These are phyloP conservation scores for Cenchrus purpureus DNA, from an alignment of 176 grass and related monocot genomes.

Conservation along the genomic window DNA sequence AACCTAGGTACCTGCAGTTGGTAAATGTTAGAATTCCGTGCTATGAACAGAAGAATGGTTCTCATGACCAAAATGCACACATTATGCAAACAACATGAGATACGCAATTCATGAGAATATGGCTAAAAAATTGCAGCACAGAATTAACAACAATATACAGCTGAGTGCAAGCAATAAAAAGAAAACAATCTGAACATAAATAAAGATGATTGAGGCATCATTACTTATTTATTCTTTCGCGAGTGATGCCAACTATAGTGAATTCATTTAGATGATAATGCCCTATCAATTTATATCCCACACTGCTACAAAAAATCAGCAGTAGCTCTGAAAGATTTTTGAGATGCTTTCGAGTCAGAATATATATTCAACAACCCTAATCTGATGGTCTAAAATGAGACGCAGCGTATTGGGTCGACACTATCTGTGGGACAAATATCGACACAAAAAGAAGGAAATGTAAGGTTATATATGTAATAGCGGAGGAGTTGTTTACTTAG, in stretches of 20 bases:
- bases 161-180: background rate
- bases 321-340: background rate
- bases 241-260: background rate
- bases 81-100: slow-evolving; percentile 20
- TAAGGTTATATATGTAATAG: background rate
- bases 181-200: slow-evolving; percentile 17
- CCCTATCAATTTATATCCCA: background rate
- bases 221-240: background rate
- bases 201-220: background rate
- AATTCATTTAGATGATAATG: background rate
- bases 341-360: background rate
- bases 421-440: background rate
- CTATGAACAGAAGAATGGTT: slow-evolving; percentile 5
- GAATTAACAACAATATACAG: background rate
- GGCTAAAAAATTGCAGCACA: background rate
- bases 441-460: background rate
- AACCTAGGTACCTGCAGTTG: slow-evolving; percentile 42
- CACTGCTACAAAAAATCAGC: background rate
- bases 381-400: background rate
- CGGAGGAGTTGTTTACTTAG: background rate
- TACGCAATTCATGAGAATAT: background rate
- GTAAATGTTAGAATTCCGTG: slow-evolving; percentile 23
- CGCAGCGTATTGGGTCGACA: background rate
- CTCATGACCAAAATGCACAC: background rate
- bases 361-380: background rate